Evolutionary conservation across 495 filamentous ascomycete genomes (phyloP).

Genomic region (Aspergillus nanangensis): DNA sequence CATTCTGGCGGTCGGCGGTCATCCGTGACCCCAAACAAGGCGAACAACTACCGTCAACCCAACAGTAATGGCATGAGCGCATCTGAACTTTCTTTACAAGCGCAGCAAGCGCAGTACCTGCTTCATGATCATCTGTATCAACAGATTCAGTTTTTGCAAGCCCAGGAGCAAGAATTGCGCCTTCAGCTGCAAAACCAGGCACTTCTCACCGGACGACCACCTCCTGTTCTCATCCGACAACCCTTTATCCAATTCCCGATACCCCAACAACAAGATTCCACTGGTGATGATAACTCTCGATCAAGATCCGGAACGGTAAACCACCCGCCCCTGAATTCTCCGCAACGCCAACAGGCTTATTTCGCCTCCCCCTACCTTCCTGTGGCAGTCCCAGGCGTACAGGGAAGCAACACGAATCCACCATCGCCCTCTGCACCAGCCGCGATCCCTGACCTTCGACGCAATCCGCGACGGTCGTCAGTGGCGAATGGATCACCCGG

Average conservation of each 20-base stretch:
- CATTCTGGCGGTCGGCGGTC: slow-evolving; percentile 48
- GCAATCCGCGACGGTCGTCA: slow-evolving; percentile 53
- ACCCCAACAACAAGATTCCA: slow-evolving; percentile 34
- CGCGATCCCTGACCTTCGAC: slow-evolving; percentile 51
- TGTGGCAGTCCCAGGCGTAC: slow-evolving; percentile 35
- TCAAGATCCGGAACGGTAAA: slow-evolving; percentile 40
- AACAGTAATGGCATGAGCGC: slow-evolving; percentile 25
- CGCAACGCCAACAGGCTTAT: slow-evolving; percentile 41
- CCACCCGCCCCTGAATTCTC: slow-evolving; percentile 44
- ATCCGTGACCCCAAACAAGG: slow-evolving; percentile 46
- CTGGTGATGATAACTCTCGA: slow-evolving; percentile 36
- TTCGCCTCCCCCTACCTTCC: slow-evolving; percentile 47
- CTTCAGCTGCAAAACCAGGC: slow-evolving; percentile 58
- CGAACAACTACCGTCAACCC: slow-evolving; percentile 29
- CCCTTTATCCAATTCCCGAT: slow-evolving; percentile 42
- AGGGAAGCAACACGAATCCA: slow-evolving; percentile 55
- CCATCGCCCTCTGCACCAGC: slow-evolving; percentile 56
- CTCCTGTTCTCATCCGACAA: slow-evolving; percentile 43
- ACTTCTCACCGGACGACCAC: slow-evolving; percentile 45
- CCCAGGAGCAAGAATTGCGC: slow-evolving; percentile 59
- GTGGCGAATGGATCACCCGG: slow-evolving; percentile 48
- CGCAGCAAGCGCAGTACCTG: slow-evolving; percentile 47
- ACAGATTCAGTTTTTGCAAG: slow-evolving; percentile 61
- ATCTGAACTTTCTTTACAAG: slow-evolving; percentile 41
- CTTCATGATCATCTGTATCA: slow-evolving; percentile 58